Conservation (phyloP, 1,139 yeast species). For the Hyphopichia khmerensis region DNA sequence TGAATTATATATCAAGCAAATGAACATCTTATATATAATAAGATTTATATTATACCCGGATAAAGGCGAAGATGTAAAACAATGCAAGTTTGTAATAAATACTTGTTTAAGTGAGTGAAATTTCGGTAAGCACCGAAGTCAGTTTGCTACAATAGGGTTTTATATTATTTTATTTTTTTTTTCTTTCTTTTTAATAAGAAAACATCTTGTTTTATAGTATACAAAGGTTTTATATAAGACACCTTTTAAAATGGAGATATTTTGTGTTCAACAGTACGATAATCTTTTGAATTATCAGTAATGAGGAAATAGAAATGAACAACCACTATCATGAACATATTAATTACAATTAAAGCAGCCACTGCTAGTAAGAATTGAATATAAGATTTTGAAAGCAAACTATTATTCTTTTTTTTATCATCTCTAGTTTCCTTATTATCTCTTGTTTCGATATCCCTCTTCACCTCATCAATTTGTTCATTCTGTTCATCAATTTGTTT, state of each 20-base stretch:
- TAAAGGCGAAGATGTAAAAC: no score
- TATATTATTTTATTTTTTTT: no score
- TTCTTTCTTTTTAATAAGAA: no score
- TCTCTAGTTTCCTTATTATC: background rate
- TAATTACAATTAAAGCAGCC: constrained; percentile 29
- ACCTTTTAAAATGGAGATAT: constrained; percentile 32
- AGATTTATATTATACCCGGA: no score
- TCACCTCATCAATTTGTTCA: background rate
- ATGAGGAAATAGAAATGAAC: constrained; percentile 35
- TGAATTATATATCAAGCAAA: no score
- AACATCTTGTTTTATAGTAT: background rate
- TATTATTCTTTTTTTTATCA: constrained; percentile 7
- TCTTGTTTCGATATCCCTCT: background rate
- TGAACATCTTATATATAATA: no score
- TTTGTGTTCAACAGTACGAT: constrained; percentile 35
- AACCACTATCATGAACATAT: constrained; percentile 33
- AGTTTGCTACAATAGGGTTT: no score
- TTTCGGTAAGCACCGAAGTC: no score
- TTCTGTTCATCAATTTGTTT: no score
- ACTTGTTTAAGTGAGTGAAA: no score
- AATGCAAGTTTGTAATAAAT: no score
- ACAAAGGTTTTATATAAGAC: background rate
- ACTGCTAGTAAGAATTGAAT: constrained; percentile 28
- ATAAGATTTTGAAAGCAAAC: constrained; percentile 12
- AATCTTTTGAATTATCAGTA: constrained; percentile 29